Evolutionary conservation across 78 protist species (phyloP).

Genomic region (slime mould (Dictyostelium discoideum)): dicty_2.7 NC_007089.4:3468501-3469000

Average conservation of each 20-base stretch:
- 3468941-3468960: neutral
- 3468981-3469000: neutral
- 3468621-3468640: neutral
- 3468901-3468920: neutral
- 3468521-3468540: neutral
- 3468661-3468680: too few species aligned
- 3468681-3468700: neutral
- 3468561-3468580: neutral
- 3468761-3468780: neutral
- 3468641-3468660: too few species aligned
- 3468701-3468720: neutral
- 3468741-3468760: neutral
- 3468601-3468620: neutral
- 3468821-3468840: neutral
- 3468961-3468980: neutral
- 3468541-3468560: neutral
- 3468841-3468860: neutral
- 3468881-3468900: neutral
- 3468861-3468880: neutral
- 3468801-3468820: neutral
- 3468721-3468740: neutral
- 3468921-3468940: neutral
- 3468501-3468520: neutral
- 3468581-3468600: neutral
- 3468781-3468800: neutral